phyloP scores from a whole-genome alignment of 1,139 yeast species.

The Suhomyces maxii region DNA sequence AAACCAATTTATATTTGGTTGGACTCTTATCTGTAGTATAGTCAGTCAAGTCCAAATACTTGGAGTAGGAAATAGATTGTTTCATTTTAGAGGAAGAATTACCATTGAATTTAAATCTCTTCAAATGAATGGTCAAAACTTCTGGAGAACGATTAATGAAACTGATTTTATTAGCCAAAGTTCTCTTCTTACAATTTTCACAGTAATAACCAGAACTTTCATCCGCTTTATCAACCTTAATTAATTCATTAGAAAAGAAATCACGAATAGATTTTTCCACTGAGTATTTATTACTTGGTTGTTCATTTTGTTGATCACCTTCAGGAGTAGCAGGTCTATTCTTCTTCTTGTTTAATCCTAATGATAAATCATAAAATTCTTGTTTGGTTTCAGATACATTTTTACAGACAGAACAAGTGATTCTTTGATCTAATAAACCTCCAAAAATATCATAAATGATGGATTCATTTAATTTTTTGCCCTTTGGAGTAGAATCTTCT shows the following conservation, averaged over 20 bases:
- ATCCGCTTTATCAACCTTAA: conserved; percentile 64
- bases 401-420: conserved; percentile 78
- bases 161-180: conserved; percentile 75
- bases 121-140: conserved; percentile 79
- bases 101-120: conserved; percentile 87
- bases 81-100: conserved; percentile 77
- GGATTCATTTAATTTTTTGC: conserved; percentile 75
- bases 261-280: conserved; percentile 74
- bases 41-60: conserved; percentile 68
- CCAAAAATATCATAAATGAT: conserved; percentile 92
- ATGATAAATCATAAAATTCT: conserved; percentile 88
- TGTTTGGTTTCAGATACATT: conserved; percentile 87
- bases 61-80: conserved; percentile 79
- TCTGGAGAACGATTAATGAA: conserved; percentile 85
- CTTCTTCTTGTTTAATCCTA: conserved; percentile 59
- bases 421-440: conserved; percentile 80
- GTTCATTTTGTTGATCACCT: conserved; percentile 3
- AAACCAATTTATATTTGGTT: conserved; percentile 68
- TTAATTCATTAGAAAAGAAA: conserved; percentile 77
- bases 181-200: conserved; percentile 76
- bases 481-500: conserved; percentile 90
- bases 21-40: conserved; percentile 53
- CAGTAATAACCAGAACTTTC: conserved; percentile 73
- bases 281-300: conserved; percentile 46
- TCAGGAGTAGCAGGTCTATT: conserved; percentile 16